A percentile compares a stretch with the other conserved stretches of the same genome.
These are phyloP conservation scores for Solanum paucissectum DNA, from an alignment of 257 asterid species.

Conservation along the genomic window DNA sequence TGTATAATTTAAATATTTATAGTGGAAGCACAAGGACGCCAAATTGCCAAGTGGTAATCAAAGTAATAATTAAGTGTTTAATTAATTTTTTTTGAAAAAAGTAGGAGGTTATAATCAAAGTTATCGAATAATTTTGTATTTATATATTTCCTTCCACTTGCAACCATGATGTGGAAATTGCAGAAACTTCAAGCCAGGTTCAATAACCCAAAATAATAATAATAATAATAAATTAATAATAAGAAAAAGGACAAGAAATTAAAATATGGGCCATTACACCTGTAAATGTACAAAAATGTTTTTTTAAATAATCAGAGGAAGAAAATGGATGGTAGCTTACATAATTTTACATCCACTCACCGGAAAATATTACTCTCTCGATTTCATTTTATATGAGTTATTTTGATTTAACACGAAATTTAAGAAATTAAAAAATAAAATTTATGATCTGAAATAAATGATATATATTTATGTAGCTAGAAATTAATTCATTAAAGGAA, in stretches of 20 bases:
- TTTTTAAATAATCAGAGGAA: background rate
- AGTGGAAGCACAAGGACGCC: background rate
- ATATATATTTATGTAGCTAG: too few relatives aligned
- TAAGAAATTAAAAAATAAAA: too few relatives aligned
- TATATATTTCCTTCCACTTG: background rate
- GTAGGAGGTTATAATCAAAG: background rate
- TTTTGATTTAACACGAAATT: rapidly evolving
- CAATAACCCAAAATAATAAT: background rate
- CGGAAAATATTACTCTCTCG: background rate
- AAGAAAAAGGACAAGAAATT: background rate
- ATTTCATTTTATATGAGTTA: too few relatives aligned
- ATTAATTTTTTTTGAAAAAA: background rate
- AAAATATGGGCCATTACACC: background rate
- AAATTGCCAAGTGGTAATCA: constrained; percentile 5
- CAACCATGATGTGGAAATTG: background rate
- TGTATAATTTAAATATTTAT: background rate
- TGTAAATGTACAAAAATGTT: background rate
- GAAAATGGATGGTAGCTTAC: background rate
- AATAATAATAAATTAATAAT: background rate
- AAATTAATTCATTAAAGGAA: too few relatives aligned
- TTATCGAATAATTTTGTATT: background rate
- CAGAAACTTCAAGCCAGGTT: background rate
- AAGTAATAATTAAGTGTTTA: background rate
- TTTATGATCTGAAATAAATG: too few relatives aligned
- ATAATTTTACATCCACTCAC: background rate